Evolutionary conservation across 2,329 filamentous ascomycete genomes (phyloP).

Genomic region (Pseudogymnoascus sp.): DNA sequence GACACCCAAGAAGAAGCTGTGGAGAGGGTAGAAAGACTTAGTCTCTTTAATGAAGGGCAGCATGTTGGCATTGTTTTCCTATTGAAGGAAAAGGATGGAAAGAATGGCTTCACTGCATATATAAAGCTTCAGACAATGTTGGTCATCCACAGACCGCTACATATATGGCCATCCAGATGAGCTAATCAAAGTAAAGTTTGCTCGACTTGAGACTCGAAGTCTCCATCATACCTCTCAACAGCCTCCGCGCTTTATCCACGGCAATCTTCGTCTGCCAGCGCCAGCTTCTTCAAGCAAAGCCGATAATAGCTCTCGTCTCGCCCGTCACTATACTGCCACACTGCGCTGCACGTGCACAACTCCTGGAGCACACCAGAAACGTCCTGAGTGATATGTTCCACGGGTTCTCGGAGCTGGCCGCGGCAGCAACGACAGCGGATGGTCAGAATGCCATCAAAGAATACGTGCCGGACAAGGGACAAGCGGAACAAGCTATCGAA

Average conservation of each 20-base stretch:
- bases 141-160: neutral
- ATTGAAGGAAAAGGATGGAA: constrained; percentile 19
- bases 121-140: constrained; percentile 29
- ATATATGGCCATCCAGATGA: neutral
- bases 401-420: constrained; percentile 23
- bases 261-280: constrained; percentile 24
- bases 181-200: constrained; percentile 20
- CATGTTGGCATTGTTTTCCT: constrained; percentile 29
- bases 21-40: constrained; percentile 27
- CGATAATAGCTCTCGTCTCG: constrained; percentile 6
- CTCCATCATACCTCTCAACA: constrained; percentile 25
- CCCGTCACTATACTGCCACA: constrained; percentile 24
- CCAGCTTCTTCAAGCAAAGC: constrained; percentile 18
- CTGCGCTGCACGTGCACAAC: constrained; percentile 22
- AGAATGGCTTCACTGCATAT: constrained; percentile 22
- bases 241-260: constrained; percentile 18
- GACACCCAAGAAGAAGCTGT: constrained; percentile 11
- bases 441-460: constrained; percentile 21
- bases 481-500: constrained; percentile 23
- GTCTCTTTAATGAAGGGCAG: constrained; percentile 26
- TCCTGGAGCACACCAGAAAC: constrained; percentile 28
- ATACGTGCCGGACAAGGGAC: constrained; percentile 19
- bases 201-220: constrained; percentile 23
- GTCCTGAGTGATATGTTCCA: constrained; percentile 27
- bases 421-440: constrained; percentile 20